Percentiles rank a stretch among this genome's conserved stretches.
These are phyloP conservation scores for Apiotrichum akiyoshidainum DNA, from an alignment of 1,284 basidiomycete genomes.

Conservation along the genomic window DNA sequence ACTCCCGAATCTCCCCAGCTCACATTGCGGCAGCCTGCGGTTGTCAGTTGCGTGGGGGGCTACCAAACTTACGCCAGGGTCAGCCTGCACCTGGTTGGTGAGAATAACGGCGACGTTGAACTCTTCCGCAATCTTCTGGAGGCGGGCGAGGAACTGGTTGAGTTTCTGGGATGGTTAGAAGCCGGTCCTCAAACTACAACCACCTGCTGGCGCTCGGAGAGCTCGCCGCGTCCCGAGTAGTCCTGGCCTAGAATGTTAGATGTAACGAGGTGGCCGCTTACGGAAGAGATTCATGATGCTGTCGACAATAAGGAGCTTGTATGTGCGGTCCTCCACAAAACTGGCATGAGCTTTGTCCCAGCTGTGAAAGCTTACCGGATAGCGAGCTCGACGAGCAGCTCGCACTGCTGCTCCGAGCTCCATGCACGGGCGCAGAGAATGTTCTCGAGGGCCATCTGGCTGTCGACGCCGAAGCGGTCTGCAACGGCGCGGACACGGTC, in stretches of 20 bases:
- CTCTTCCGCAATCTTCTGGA: conserved; percentile 87
- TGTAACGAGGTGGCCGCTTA: conserved; percentile 12
- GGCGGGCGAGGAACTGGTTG: conserved; percentile 78
- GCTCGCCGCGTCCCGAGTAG: conserved; percentile 83
- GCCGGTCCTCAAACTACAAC: neutral
- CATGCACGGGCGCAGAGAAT: conserved; percentile 45
- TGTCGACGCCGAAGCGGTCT: conserved; percentile 83
- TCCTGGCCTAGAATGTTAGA: conserved; percentile 58
- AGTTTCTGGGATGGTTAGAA: conserved; percentile 45
- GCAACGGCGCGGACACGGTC: conserved; percentile 85
- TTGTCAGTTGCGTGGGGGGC: neutral
- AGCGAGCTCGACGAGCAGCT: conserved; percentile 47
- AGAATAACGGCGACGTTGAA: conserved; percentile 76
- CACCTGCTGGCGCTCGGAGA: conserved; percentile 81
- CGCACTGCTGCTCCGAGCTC: conserved; percentile 49
- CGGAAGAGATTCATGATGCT: conserved; percentile 94
- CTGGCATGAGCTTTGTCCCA: conserved; percentile 20
- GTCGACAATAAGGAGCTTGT: conserved; percentile 59
- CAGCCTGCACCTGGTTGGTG: conserved; percentile 84
- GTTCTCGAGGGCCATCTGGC: conserved; percentile 73
- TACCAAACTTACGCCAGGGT: conserved; percentile 64
- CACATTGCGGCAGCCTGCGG: conserved; percentile 67
- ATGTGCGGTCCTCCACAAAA: conserved; percentile 50
- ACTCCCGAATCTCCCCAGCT: neutral
- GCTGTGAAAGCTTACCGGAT: conserved; percentile 30